A percentile compares a stretch with the other conserved stretches of the same genome.
These are phyloP conservation scores for Elaeagnus macrophylla DNA, from an alignment of 306 rosid species.

Conservation along the genomic window DNA sequence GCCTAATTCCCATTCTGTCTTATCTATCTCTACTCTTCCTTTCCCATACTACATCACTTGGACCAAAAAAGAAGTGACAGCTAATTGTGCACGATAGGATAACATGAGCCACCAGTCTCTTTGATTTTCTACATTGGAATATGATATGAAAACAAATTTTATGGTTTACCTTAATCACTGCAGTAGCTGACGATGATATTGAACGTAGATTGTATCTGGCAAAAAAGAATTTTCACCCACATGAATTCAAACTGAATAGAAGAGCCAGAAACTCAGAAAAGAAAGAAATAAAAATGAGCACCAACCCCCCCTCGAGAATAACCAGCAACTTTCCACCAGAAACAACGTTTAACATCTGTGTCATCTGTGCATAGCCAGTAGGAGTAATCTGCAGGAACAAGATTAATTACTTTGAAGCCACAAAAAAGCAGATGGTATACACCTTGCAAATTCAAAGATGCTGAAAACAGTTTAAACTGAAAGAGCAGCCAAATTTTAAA, in stretches of 20 bases:
- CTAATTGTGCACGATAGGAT: not conserved
- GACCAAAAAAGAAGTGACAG: too few relatives aligned
- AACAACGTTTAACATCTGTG: slow-evolving; percentile 59
- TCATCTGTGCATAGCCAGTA: slow-evolving; percentile 86
- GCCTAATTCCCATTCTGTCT: too few relatives aligned
- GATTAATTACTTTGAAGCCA: slow-evolving; percentile 21
- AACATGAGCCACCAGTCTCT: not conserved
- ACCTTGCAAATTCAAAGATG: not conserved
- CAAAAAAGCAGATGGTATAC: not conserved
- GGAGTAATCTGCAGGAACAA: slow-evolving; percentile 66
- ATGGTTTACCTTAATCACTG: slow-evolving; percentile 62
- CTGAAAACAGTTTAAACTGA: too few relatives aligned
- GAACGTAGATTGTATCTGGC: slow-evolving; percentile 98
- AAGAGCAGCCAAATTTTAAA: not conserved
- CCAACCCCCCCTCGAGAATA: slow-evolving; percentile 97
- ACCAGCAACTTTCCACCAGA: slow-evolving; percentile 93
- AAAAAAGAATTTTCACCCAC: slow-evolving; percentile 20
- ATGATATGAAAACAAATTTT: not conserved
- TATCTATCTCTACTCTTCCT: too few relatives aligned
- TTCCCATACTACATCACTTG: too few relatives aligned
- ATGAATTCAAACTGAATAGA: slow-evolving; percentile 16
- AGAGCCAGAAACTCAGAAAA: slow-evolving; percentile 15
- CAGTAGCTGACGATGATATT: slow-evolving; percentile 84
- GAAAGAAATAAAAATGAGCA: slow-evolving; percentile 23
- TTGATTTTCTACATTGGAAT: too few relatives aligned